Base-by-base conservation (phyloP, 768 basidiomycete genomes). In the Hypholoma fasciculare region DNA sequence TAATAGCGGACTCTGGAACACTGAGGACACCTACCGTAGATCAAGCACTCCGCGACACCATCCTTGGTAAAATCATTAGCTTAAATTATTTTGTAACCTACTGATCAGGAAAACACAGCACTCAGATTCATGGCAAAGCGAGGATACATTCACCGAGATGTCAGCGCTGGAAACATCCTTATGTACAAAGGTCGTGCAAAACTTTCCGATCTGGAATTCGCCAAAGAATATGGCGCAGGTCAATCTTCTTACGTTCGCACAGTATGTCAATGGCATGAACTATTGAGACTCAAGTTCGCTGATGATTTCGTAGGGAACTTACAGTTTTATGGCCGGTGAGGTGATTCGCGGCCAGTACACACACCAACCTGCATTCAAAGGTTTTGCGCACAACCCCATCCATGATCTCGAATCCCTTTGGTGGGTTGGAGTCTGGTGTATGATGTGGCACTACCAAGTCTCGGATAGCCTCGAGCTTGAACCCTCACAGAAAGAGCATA, bases 321-420 rank as follows among this genome's bases (percentile, higher is more conserved):
- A 17, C 20, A 13, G 19, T 14, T 47, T 47, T 13, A 47, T 47
- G 46, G 46, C 46, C 13, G 46, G 46, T 4, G 46, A 47, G 19
- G 46, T 47, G 19, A 26, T 23, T 38, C 34, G 17, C 7, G 39
- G 37, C 20, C 16, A n/a, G n/a, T 47, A 47, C 20, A 16, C n/a
- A 13, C 26, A 47, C 20, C 12, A 19, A 3, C 26, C 13, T 7
- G 46, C 46, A 13, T 19, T 19, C 46, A 47, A 19, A 20, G 9
- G 13, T 6, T 20, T 54, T 20, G 20, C 27, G 23, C 39, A 40
- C 52, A 54, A 54, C 27, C 38, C 40, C 13, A 43, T 54, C 19
- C 52, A 54, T 36, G 52, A 54, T 38, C 52, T 54, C 19, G 52
- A 54, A 43, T 54, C 52, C 12, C 52, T 54, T 6, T 54, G 52